Evolutionary conservation across 2,329 filamentous ascomycete species (phyloP).

Genomic region (Paradendryphiella salina): DNA sequence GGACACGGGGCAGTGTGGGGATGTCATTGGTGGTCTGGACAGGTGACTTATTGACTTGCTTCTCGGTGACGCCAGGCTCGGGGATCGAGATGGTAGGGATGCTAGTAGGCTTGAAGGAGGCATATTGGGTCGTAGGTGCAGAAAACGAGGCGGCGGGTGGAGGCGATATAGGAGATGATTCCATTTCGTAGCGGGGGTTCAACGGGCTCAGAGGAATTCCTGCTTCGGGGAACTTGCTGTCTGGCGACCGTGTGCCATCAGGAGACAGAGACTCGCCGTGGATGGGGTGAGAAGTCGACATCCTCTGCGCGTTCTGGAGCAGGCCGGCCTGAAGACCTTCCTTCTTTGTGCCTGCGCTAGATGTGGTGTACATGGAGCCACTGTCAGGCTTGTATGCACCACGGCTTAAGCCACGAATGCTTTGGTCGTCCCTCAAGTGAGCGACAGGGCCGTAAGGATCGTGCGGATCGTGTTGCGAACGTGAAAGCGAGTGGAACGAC

Average conservation of each 20-base stretch:
- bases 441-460: conserved; percentile 78
- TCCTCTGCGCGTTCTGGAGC: conserved; percentile 60
- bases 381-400: conserved; percentile 43
- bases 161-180: conserved; percentile 9
- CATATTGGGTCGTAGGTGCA: conserved; percentile 34
- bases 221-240: conserved; percentile 44
- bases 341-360: conserved; percentile 52
- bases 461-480: conserved; percentile 71
- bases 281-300: conserved; percentile 59
- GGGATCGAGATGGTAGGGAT: conserved; percentile 32
- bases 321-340: conserved; percentile 56
- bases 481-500: conserved; percentile 82
- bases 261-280: conserved; percentile 46
- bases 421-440: conserved; percentile 56
- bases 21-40: conserved; percentile 25
- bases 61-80: conserved; percentile 24
- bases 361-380: conserved; percentile 57
- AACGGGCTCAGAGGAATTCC: conserved; percentile 34
- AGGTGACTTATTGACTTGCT: conserved; percentile 32
- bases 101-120: conserved; percentile 44
- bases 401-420: conserved; percentile 40
- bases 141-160: conserved; percentile 18
- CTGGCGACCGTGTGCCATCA: conserved; percentile 35
- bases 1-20: conserved; percentile 33
- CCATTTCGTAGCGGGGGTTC: conserved; percentile 31